Conservation (phyloP, 352 stramenopile genomes). For the Globisporangium ultimum region DNA sequence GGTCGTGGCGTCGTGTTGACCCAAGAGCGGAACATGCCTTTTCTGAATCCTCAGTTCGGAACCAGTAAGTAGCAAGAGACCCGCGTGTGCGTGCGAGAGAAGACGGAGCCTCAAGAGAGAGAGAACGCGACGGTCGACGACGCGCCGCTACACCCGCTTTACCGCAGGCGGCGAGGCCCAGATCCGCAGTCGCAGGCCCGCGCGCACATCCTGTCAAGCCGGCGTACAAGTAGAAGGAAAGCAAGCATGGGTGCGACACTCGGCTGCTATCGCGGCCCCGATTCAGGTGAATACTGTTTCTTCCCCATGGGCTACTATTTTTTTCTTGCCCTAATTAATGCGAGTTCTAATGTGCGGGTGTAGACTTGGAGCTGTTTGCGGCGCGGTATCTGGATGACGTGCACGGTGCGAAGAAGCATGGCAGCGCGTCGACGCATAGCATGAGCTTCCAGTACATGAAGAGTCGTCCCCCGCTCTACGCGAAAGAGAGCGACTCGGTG, state of each 20-base stretch:
- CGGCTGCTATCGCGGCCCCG: conserved; percentile 41
- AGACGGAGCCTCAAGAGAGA: background rate
- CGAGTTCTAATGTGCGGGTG: too few relatives aligned
- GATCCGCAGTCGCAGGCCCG: too few relatives aligned
- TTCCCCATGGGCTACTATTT: background rate
- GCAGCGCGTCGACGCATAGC: background rate
- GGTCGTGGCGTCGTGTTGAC: background rate
- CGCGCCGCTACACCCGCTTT: background rate
- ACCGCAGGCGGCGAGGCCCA: too few relatives aligned
- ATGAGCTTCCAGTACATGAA: conserved; percentile 6
- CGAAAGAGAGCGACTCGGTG: conserved; percentile 28
- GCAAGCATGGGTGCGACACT: conserved; percentile 49
- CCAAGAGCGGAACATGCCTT: background rate
- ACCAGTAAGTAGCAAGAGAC: background rate
- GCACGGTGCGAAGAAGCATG: conserved; percentile 3
- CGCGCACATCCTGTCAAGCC: too few relatives aligned
- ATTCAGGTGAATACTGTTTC: conserved; percentile 12
- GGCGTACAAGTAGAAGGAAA: background rate
- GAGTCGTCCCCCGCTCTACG: background rate
- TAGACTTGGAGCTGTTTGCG: conserved; percentile 1
- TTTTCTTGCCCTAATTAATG: background rate
- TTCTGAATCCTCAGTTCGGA: conserved; percentile 10
- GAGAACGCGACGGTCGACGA: background rate
- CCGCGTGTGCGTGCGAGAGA: background rate
- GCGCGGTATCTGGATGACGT: conserved; percentile 4